Conservation (phyloP, 169 alveolate species). For the Babesia microti region DNA sequence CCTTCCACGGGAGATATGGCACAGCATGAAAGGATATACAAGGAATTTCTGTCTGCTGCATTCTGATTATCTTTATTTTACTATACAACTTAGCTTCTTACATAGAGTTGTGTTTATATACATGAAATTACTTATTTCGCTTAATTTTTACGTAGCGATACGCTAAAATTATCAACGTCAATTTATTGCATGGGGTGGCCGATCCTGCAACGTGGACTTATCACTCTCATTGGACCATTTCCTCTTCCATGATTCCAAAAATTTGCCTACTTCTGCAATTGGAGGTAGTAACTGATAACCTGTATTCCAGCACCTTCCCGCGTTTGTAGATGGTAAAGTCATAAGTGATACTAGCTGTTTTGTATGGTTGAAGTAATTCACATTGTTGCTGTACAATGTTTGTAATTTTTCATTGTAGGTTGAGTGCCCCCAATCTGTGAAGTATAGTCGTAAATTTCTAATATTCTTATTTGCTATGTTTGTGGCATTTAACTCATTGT, state of each 20-base stretch:
- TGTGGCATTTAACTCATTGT: constrained; percentile 23
- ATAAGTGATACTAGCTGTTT: constrained; percentile 12
- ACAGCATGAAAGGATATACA: constrained; percentile 14
- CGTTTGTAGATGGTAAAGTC: constrained; percentile 16
- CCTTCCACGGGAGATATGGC: constrained; percentile 32
- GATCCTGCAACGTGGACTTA: not conserved
- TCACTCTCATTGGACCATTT: constrained; percentile 17
- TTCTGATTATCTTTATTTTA: constrained; percentile 1
- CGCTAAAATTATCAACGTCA: not conserved
- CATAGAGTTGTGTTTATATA: not conserved
- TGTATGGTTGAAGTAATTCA: constrained; percentile 35
- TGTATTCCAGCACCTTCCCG: constrained; percentile 43
- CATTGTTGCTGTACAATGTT: constrained; percentile 49
- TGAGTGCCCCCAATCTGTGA: constrained; percentile 62
- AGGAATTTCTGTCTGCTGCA: constrained; percentile 8
- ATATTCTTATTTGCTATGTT: constrained; percentile 2
- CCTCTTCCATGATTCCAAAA: constrained; percentile 24
- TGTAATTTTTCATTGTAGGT: constrained; percentile 43
- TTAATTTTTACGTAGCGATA: not conserved
- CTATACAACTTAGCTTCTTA: not conserved
- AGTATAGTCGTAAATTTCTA: constrained; percentile 35
- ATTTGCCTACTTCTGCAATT: constrained; percentile 19
- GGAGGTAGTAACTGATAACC: constrained; percentile 33
- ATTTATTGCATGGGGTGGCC: not conserved
- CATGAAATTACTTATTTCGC: not conserved